Evolutionary conservation across 108 stramenopile genomes (phyloP), one percentile per base, ranked within the genome.

Genomic region (Discostella stelligeroides): DNA sequence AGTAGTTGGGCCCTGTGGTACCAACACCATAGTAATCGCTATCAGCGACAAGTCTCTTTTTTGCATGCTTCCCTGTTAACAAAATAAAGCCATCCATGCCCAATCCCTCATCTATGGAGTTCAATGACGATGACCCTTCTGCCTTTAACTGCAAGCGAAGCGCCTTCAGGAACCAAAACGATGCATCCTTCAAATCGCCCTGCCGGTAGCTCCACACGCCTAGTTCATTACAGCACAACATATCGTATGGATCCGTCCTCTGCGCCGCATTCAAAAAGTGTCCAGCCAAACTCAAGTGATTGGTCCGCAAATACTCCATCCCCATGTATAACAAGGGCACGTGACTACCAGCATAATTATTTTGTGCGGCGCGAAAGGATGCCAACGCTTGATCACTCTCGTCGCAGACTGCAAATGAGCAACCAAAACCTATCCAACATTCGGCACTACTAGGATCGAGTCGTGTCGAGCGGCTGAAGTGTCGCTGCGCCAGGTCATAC

Each of bases 281-380:
- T 18, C 88, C 80, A 15, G 98, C 97, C 51, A 98, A 79, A 48
- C 83, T 84, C 51, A 94, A 68, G 79, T 97, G 95, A 84, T 97
- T 97, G 20, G 98, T 98, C n/a, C 98, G 79, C 12, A 97, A 51
- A 63, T 97, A 97, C 69, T 98, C 98, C 92, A 97, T 98, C 14
- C 95, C 97, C 84, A 97, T 96, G 82, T 94, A 98, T 42, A 98
- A 71, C 13, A 97, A 60, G 15, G 95, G 88, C 4, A 88, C 65
- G 64, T 96, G 89, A 54, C 88, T 83, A 14, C 95, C 95, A 12
- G 92, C 86, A 49, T 83, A 78, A 27, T 97, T 74, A n/a, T 95
- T 86, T 49, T 92, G 86, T 2, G 98, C 97, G 17, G 97, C 88
- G 4, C 98, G 90, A 69, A 96, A 98, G 15, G 90, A 92, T 42